Conservation (phyloP, 176 grass and related monocot genomes). For the Oryza rufipogon region DNA sequence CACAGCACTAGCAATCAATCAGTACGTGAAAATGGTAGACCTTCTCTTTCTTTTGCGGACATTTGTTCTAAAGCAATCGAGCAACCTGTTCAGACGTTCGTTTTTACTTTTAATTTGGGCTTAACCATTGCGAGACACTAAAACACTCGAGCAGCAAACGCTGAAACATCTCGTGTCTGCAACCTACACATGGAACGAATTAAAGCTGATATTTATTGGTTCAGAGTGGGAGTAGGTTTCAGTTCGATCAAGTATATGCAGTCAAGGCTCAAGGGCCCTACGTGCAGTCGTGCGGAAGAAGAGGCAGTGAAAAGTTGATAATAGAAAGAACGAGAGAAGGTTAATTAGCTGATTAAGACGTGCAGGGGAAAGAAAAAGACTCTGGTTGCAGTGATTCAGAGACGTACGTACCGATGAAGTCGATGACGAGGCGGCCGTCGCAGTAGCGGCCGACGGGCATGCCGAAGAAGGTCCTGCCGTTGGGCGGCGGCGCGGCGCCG, state of each 20-base stretch:
- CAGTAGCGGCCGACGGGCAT: constrained; percentile 75
- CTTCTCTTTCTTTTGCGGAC: neutral
- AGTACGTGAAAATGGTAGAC: neutral
- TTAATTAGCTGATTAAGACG: neutral
- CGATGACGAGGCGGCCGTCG: constrained; percentile 89
- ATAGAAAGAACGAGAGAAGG: neutral
- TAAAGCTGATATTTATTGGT: constrained; percentile 39
- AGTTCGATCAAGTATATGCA: neutral
- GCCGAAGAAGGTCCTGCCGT: constrained; percentile 94
- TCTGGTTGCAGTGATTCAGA: neutral
- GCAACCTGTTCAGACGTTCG: too few relatives aligned
- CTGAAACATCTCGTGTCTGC: neutral
- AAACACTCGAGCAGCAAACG: neutral
- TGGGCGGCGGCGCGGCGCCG: constrained; percentile 83
- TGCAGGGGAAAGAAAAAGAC: neutral
- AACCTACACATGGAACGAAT: constrained; percentile 12
- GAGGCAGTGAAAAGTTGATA: neutral
- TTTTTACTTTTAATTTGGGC: neutral
- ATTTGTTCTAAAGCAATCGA: neutral
- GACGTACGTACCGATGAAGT: constrained; percentile 75
- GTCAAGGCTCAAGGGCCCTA: neutral
- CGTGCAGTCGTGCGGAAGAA: constrained; percentile 1
- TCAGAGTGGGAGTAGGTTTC: constrained; percentile 15
- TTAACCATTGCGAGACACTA: neutral
- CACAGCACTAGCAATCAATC: neutral